A percentile compares a stretch with the other conserved stretches of the same genome.
phyloP scores from a whole-genome alignment of 2,329 filamentous ascomycete genomes.

The Fusarium armeniacum region DNA sequence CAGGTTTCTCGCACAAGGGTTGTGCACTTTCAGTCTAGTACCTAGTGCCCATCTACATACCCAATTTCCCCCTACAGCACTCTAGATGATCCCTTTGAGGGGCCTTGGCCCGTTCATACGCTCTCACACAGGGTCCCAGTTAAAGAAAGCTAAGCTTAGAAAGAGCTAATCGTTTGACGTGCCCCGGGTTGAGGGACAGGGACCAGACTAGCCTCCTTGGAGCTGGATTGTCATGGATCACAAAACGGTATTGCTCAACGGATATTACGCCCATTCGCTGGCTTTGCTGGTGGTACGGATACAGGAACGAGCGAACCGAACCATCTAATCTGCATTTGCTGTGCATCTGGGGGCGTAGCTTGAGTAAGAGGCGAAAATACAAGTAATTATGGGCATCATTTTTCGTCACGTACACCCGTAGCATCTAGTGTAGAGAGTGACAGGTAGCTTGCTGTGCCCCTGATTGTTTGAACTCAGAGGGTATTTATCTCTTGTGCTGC shows the following conservation, averaged over 20 bases:
- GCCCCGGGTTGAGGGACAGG: conserved; percentile 7
- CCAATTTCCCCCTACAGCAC: neutral
- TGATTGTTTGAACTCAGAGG: neutral
- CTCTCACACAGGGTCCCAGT: neutral
- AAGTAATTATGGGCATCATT: conserved; percentile 2
- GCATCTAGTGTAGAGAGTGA: neutral
- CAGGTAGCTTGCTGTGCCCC: conserved; percentile 6
- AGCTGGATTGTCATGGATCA: conserved; percentile 1
- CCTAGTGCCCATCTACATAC: too few relatives aligned
- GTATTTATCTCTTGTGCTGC: conserved; percentile 19
- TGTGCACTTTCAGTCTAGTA: too few relatives aligned
- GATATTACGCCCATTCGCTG: neutral
- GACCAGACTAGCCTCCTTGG: neutral
- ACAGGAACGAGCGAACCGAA: conserved; percentile 3
- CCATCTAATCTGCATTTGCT: neutral
- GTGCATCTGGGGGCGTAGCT: conserved; percentile 6
- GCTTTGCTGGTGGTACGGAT: neutral
- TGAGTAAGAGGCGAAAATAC: conserved; percentile 2
- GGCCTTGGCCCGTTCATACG: conserved; percentile 8
- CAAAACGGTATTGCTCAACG: conserved; percentile 1
- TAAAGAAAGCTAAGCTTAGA: neutral
- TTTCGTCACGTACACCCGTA: neutral
- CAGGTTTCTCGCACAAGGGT: neutral
- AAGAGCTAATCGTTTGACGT: conserved; percentile 19
- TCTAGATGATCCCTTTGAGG: conserved; percentile 5